Evolutionary conservation across 805 yeast genomes (phyloP), one percentile per base, ranked within the genome.

Genomic region (Ogataea siamensis): DNA sequence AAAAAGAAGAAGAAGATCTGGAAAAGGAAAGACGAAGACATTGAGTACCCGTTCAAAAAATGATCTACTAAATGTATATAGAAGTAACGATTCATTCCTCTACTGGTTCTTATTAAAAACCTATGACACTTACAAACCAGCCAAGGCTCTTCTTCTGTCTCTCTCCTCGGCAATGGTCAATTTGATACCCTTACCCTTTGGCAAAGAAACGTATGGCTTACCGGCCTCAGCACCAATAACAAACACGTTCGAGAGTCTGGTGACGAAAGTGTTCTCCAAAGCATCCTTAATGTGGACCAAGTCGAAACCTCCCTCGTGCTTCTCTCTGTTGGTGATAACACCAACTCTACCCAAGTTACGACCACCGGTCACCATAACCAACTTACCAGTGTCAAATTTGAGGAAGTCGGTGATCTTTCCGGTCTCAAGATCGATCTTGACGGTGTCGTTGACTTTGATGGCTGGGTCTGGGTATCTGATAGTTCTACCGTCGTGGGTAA

Each of bases 401-500:
- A 91, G 78, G 75, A 72, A 86, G 56, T 86, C 89, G 45, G 83
- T 71, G 68, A 88, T 82, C 80, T 91, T 91, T 71, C 97, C 97
- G 56, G 96, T 72, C 60, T 91, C 95, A 65, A 91, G 78, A 75
- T 91, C 96, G 67, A 91, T 75, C 83, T 89, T 89, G 67, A 91
- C 96, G 60, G 98, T 86, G 78, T 91, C 99, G 81, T 93, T 89
- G 66, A 87, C 88, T 76, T 78, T 91, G 83, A 91, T 81, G 60
- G 74, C 71, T 74, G 99, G 99, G 69, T 91, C 98, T 72, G 98
- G 98, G 87, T 89, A 91, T 76, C 98, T 89, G 78, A 91, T 76
- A 68, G 99, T 91, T 83, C 99, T 89, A 74, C 99, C 98, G 68
- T 91, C 99, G 83, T 91, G 99, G 67, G 99, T 91, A 59, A 91